A percentile compares a stretch with the other conserved stretches of the same genome.
These are phyloP conservation scores for Yamadazyma trypodendri DNA, from an alignment of 1,139 yeast genomes.

Conservation along the genomic window DNA sequence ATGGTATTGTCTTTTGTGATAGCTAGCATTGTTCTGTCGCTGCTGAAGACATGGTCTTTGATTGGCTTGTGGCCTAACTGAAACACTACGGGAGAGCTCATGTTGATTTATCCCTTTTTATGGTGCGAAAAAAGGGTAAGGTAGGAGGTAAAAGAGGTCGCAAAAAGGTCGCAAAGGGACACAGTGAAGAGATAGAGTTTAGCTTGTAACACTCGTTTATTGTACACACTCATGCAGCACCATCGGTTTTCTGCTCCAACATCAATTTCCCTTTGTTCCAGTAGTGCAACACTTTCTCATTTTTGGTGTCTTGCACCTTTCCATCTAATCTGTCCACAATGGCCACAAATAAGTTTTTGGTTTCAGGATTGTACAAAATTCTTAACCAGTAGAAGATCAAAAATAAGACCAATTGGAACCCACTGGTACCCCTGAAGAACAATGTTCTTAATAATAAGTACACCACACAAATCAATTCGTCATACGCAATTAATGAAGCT, in stretches of 20 bases:
- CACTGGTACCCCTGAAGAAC: slow-evolving; percentile 63
- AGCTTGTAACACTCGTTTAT: too few species aligned
- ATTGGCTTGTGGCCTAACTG: slow-evolving; percentile 83
- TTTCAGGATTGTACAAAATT: slow-evolving; percentile 52
- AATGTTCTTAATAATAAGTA: slow-evolving; percentile 59
- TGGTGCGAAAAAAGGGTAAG: background rate
- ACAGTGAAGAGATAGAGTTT: background rate
- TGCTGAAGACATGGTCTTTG: slow-evolving; percentile 85
- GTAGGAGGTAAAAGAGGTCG: background rate
- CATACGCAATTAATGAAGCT: slow-evolving; percentile 54
- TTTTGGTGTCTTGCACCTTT: slow-evolving; percentile 38
- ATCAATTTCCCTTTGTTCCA: slow-evolving; percentile 45
- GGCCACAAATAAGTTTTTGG: slow-evolving; percentile 42
- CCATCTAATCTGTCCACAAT: slow-evolving; percentile 46
- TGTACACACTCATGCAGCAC: background rate
- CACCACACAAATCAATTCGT: slow-evolving; percentile 55
- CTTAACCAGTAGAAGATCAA: slow-evolving; percentile 68
- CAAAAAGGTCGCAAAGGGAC: background rate
- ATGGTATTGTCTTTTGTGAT: slow-evolving; percentile 77
- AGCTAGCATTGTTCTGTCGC: slow-evolving; percentile 68
- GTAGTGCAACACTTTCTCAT: slow-evolving; percentile 41
- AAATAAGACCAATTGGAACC: slow-evolving; percentile 61
- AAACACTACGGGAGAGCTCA: slow-evolving; percentile 34
- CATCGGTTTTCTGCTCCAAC: slow-evolving; percentile 28
- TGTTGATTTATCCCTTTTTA: slow-evolving; percentile 1